Evolutionary conservation across 306 rosid genomes (phyloP), one percentile per base, ranked within the genome.

Genomic region (Adenanthera pavonina): DNA sequence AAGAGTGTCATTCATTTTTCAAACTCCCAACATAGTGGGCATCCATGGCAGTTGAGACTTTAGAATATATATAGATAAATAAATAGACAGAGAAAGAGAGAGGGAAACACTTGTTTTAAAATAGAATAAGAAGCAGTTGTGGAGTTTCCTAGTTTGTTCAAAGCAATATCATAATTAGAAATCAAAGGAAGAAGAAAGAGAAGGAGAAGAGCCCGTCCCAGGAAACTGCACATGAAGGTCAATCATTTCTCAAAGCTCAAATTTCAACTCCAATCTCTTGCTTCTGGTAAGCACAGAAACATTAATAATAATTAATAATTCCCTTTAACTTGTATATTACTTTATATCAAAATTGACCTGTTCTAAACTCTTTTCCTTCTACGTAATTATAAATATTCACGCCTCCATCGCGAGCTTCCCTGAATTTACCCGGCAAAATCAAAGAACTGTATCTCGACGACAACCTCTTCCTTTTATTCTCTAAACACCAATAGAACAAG

Each of bases 301-400:
- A 5, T 40, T 25, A 25, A 49, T 30, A 64, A 35, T 64, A 36
- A 15, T 35, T 38, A 67, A 40, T 8, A 46, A 38, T 16, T 12
- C 69, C 46, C 8, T 14, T 20, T 64, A 14, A 5, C 34, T 71
- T 12, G 20, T 49, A 3, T 44, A 5, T 49, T n/a, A 53, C 33
- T 64, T 84, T 43, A 65, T 64, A 56, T 78, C 46, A 19, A 1
- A 46, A 16, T 19, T 62, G 89, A 86, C 89, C 4, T 56, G 9
- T 82, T 79, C 86, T 0, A 3, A 41, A 53, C 62, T 36, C 8
- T 46, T 73, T 62, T 86, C 76, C 82, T 82, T 86, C 82, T 49
- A 79, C 71, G 86, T 70, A 82, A 79, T 82, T 59, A 43, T 54
- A 52, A 60, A 4, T 1, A 25, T 62, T 16, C 46, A 0, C 47